A percentile compares a stretch with the other conserved stretches of the same genome.
These are phyloP conservation scores for Exophiala dermatitidis DNA, from an alignment of 2,329 filamentous ascomycete species.

Conservation along the genomic window DNA sequence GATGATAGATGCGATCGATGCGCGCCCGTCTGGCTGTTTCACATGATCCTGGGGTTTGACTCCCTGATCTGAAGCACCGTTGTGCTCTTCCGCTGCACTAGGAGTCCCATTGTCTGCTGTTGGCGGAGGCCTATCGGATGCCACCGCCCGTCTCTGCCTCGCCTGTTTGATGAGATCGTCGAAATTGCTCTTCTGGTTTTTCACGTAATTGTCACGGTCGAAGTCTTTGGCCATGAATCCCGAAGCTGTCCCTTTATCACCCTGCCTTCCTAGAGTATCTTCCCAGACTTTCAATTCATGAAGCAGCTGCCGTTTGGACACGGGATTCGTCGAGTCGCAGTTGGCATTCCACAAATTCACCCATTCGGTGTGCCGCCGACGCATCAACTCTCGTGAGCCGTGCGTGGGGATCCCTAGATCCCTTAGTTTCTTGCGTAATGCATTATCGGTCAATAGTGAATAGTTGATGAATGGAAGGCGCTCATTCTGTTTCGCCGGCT, in stretches of 20 bases:
- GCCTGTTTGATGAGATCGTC: conserved; percentile 62
- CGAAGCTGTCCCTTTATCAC: conserved; percentile 11
- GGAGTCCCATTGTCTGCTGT: neutral
- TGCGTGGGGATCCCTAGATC: conserved; percentile 69
- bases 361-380: conserved; percentile 84
- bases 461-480: conserved; percentile 78
- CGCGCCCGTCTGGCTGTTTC: neutral
- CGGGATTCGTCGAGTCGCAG: conserved; percentile 72
- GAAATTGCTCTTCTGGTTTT: conserved; percentile 67
- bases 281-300: conserved; percentile 83
- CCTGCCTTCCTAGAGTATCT: conserved; percentile 61
- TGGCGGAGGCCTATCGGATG: neutral
- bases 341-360: conserved; percentile 95
- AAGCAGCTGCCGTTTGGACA: conserved; percentile 62
- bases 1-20: neutral
- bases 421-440: conserved; percentile 69
- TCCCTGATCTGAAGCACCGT: neutral
- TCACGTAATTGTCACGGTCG: conserved; percentile 68
- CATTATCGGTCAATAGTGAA: conserved; percentile 70
- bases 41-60: too few relatives aligned
- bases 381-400: conserved; percentile 63
- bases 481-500: conserved; percentile 36
- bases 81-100: neutral
- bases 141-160: conserved; percentile 8
- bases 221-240: conserved; percentile 81